phyloP scores from a whole-genome alignment of 192 early-diverging fungal species.

The Podila minutissima region DNA sequence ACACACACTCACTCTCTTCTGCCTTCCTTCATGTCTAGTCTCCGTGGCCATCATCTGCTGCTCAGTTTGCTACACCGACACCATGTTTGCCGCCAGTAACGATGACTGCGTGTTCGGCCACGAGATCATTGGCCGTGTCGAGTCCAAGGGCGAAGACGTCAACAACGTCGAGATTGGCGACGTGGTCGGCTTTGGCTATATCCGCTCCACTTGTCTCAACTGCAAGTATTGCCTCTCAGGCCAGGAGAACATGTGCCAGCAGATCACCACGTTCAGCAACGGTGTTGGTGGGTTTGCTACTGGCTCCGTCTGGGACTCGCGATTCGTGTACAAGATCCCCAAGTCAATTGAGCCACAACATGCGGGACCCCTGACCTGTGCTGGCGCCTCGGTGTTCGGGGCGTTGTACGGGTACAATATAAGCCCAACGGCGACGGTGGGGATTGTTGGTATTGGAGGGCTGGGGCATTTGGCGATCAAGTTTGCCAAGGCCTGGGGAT shows the following conservation, averaged over 20 bases:
- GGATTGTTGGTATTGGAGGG: constrained; percentile 83
- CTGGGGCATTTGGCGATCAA: constrained; percentile 61
- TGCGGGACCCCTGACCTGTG: constrained; percentile 83
- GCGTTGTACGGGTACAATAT: constrained; percentile 71
- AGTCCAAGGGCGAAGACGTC: constrained; percentile 66
- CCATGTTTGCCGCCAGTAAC: constrained; percentile 30
- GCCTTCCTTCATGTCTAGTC: not conserved
- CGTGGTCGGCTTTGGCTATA: constrained; percentile 69
- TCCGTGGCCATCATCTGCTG: constrained; percentile 38
- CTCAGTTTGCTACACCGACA: constrained; percentile 45
- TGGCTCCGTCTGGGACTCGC: constrained; percentile 54
- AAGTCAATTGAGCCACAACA: constrained; percentile 57
- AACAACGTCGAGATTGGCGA: constrained; percentile 65
- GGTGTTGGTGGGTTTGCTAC: constrained; percentile 73
- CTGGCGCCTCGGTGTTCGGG: constrained; percentile 80
- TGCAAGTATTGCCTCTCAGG: constrained; percentile 62
- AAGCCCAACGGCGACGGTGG: constrained; percentile 71
- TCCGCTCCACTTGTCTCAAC: constrained; percentile 57
- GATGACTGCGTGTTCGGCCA: constrained; percentile 69
- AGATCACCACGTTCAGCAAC: constrained; percentile 62
- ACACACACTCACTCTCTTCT: too few relatives aligned
- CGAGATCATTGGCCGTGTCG: constrained; percentile 74
- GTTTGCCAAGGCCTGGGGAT: constrained; percentile 47
- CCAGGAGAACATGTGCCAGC: constrained; percentile 62
- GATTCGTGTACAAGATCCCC: constrained; percentile 76